phyloP scores from a whole-genome alignment of 2,329 filamentous ascomycete species.

The Lecanosticta acicola region DNA sequence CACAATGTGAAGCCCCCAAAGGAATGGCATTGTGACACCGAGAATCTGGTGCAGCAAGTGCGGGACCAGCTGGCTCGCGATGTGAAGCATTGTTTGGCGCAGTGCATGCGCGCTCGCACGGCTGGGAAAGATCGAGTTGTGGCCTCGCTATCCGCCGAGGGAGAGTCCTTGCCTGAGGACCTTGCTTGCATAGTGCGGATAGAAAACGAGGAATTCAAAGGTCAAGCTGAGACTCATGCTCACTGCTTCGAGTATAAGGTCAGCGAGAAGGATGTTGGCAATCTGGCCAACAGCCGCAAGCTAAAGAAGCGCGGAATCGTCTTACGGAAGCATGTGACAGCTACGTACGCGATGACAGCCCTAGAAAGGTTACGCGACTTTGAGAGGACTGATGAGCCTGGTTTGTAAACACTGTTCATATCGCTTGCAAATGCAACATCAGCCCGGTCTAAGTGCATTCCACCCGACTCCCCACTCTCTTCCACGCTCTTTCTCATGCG shows the following conservation, averaged over 20 bases:
- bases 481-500: too few species aligned
- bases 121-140: background rate
- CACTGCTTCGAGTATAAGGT: background rate
- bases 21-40: background rate
- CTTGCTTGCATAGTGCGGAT: background rate
- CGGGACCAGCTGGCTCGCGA: background rate
- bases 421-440: too few species aligned
- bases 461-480: background rate
- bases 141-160: background rate
- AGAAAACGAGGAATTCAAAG: background rate
- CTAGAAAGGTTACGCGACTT: background rate
- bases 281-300: too few species aligned
- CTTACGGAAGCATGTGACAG: background rate
- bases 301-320: background rate
- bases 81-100: background rate
- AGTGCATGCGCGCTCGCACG: background rate
- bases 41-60: background rate
- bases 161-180: background rate
- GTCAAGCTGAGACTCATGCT: background rate
- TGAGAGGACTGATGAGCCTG: too few species aligned
- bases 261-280: too few species aligned
- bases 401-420: too few species aligned
- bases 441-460: too few species aligned
- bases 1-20: background rate
- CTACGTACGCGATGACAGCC: background rate